These are phyloP conservation scores for Castanopsis chinensis DNA, from an alignment of 306 rosid genomes.

Conservation along the genomic window DNA sequence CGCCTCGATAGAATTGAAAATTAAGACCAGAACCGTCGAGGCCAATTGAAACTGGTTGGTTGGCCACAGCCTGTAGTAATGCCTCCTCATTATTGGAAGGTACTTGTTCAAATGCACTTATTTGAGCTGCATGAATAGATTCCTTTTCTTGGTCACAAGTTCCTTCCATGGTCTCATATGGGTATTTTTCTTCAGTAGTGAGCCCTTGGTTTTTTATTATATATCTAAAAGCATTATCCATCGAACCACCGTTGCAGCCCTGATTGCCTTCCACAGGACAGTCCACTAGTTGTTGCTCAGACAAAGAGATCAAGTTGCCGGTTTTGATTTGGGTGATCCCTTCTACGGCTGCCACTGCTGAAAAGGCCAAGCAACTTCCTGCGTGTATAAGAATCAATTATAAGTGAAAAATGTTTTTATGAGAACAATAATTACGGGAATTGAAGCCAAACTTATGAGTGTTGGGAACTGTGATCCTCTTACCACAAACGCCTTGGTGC, in stretches of 20 bases:
- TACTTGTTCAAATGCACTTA: conserved; percentile 15
- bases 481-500: too few species aligned
- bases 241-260: background rate
- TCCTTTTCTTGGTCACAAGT: background rate
- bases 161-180: background rate
- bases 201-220: conserved; percentile 16
- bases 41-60: background rate
- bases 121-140: background rate
- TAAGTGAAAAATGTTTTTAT: too few species aligned
- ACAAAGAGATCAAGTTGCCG: background rate
- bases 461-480: too few species aligned
- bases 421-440: too few species aligned
- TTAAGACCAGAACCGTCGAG: too few species aligned
- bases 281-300: conserved; percentile 39
- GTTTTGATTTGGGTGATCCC: too few species aligned
- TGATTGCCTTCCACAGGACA: background rate
- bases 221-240: background rate
- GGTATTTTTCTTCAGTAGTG: conserved; percentile 9
- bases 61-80: background rate
- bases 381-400: too few species aligned
- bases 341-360: too few species aligned
- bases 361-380: too few species aligned
- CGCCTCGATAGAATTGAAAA: too few species aligned
- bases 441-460: background rate
- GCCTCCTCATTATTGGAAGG: conserved; percentile 13